Conservation (phyloP, 192 early-diverging fungal species). For the Gryganskiella cystojenkinii region DNA sequence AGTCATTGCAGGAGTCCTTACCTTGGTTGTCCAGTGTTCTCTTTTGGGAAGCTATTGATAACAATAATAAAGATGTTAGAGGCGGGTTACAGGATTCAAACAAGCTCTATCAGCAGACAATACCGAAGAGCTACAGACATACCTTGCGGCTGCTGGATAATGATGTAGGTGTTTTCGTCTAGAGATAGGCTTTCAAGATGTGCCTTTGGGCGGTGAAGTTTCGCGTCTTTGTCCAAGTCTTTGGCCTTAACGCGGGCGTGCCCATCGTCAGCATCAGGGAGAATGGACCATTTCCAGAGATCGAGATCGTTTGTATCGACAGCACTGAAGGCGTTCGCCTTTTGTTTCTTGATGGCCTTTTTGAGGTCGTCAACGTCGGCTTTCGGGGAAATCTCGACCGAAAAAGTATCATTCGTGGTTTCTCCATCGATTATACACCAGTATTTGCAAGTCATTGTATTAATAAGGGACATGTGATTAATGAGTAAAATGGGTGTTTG, state of each 20-base stretch:
- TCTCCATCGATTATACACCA: constrained; percentile 19
- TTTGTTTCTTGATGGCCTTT: constrained; percentile 5
- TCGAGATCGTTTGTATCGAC: background rate
- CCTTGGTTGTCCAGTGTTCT: no score
- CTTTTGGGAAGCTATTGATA: no score
- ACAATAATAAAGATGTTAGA: no score
- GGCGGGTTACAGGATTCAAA: no score
- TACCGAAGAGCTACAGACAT: no score
- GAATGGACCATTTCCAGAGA: constrained; percentile 12
- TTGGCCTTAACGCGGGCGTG: background rate
- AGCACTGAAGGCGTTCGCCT: background rate
- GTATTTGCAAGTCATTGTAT: no score
- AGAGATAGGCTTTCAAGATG: background rate
- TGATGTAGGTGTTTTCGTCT: constrained; percentile 2
- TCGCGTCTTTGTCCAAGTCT: constrained; percentile 1
- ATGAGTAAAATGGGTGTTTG: no score
- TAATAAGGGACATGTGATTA: no score
- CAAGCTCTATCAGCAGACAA: no score
- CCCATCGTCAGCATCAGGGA: background rate
- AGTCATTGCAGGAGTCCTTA: no score
- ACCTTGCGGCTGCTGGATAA: constrained; percentile 7
- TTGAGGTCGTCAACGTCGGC: constrained; percentile 14
- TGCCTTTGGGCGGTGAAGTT: background rate
- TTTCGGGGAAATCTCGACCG: constrained; percentile 6
- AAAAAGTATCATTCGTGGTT: constrained; percentile 3